Evolutionary conservation across 306 rosid species (phyloP).

Genomic region (Vigna hirtella): DNA sequence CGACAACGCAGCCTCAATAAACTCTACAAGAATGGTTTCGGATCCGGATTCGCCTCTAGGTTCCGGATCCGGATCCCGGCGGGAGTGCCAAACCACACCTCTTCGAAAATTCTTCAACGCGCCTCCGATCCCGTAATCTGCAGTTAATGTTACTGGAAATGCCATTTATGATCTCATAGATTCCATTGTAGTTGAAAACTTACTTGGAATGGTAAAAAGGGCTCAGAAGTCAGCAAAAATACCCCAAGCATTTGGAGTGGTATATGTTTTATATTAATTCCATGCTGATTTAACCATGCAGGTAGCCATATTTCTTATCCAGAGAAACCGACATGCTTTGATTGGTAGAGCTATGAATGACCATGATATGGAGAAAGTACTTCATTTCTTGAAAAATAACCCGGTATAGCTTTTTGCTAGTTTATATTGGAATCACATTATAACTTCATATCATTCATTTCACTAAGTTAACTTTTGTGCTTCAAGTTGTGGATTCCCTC

Average conservation of each 20-base stretch:
- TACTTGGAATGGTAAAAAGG: constrained; percentile 93
- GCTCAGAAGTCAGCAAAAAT: constrained; percentile 36
- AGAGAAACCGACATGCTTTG: constrained; percentile 96
- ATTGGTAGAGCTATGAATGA: constrained; percentile 99
- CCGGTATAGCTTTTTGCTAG: constrained; percentile 62
- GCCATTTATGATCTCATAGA: constrained; percentile 95
- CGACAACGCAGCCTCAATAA: too few species aligned
- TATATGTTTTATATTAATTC: constrained; percentile 35
- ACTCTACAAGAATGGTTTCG: too few species aligned
- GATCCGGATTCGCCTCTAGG: too few species aligned
- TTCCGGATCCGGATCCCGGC: too few species aligned
- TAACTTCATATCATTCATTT: constrained; percentile 36
- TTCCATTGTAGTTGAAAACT: constrained; percentile 89
- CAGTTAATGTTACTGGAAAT: constrained; percentile 85
- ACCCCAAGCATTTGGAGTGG: constrained; percentile 14
- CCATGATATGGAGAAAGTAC: constrained; percentile 93
- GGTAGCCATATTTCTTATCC: constrained; percentile 99
- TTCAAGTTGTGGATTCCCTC: constrained; percentile 88
- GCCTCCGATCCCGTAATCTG: constrained; percentile 13
- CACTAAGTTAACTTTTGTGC: constrained; percentile 37
- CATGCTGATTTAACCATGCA: constrained; percentile 50
- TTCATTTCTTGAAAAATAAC: constrained; percentile 86
- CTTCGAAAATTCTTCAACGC: too few species aligned
- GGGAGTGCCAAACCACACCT: too few species aligned
- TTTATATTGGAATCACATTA: constrained; percentile 22